Percentiles rank a stretch among this genome's conserved stretches.
These are phyloP conservation scores for Globisporangium echinulatum DNA, from an alignment of 352 stramenopile genomes.

Conservation along the genomic window DNA sequence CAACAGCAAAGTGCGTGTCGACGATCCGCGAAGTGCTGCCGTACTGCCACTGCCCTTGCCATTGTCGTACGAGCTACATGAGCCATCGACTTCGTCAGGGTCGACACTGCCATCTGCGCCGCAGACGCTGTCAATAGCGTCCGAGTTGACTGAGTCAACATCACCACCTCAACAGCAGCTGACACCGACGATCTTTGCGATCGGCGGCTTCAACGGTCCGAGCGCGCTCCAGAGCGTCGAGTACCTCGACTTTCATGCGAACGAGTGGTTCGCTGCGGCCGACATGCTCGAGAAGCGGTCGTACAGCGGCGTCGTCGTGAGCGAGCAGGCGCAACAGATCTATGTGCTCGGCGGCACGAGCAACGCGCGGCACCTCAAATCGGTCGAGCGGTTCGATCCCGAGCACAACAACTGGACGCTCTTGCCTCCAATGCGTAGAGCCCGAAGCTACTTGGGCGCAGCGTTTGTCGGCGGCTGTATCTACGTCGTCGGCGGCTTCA, in stretches of 20 bases:
- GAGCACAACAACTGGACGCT: conserved; percentile 42
- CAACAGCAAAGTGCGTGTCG: conserved; percentile 26
- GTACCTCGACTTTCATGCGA: conserved; percentile 57
- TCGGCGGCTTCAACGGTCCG: conserved; percentile 64
- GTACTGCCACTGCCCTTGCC: too few relatives aligned
- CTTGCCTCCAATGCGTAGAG: conserved; percentile 49
- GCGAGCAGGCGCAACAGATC: conserved; percentile 31
- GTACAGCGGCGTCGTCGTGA: conserved; percentile 54
- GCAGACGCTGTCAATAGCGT: not conserved
- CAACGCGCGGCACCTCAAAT: conserved; percentile 49
- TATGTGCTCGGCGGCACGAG: conserved; percentile 57
- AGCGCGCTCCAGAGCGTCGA: conserved; percentile 50
- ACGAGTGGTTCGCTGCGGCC: conserved; percentile 46
- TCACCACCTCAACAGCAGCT: not conserved
- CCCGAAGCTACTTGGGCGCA: conserved; percentile 58
- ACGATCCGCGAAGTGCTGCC: conserved; percentile 1
- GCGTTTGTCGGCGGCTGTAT: conserved; percentile 38
- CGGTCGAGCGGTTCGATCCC: conserved; percentile 50
- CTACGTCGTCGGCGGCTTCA: conserved; percentile 67
- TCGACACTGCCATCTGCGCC: not conserved
- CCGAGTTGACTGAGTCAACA: too few relatives aligned
- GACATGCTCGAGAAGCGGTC: conserved; percentile 51
- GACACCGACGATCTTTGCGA: conserved; percentile 56
- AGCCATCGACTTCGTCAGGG: too few relatives aligned
- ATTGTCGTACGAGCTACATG: too few relatives aligned